These are phyloP conservation scores for Neurospora discreta DNA, from an alignment of 495 filamentous ascomycete genomes.

Conservation along the genomic window DNA sequence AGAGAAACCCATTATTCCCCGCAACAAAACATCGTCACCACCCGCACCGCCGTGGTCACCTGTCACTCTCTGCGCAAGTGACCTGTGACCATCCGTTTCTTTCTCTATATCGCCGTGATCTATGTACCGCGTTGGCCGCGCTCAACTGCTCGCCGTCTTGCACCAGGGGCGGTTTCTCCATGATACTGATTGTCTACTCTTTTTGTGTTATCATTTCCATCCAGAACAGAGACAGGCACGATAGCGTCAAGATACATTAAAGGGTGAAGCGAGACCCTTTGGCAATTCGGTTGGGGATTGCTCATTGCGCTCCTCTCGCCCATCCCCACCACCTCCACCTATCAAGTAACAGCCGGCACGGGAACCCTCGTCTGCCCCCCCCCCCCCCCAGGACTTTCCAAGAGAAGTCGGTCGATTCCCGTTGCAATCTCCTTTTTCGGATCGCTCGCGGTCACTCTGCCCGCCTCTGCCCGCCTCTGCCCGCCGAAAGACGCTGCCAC, in stretches of 20 bases:
- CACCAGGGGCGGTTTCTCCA: background rate
- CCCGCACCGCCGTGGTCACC: background rate
- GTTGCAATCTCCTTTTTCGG: background rate
- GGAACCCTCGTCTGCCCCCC: background rate
- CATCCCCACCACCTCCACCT: background rate
- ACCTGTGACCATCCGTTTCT: background rate
- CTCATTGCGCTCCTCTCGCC: background rate
- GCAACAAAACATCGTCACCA: background rate
- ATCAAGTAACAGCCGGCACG: background rate
- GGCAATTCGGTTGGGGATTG: background rate
- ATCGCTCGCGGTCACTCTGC: background rate
- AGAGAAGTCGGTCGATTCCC: background rate
- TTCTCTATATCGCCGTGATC: background rate
- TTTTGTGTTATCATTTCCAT: background rate
- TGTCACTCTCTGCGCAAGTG: background rate
- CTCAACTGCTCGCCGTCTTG: background rate
- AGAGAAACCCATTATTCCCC: background rate
- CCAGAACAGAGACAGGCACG: background rate
- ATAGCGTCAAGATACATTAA: background rate
- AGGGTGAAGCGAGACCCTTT: background rate
- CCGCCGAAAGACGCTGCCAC: background rate
- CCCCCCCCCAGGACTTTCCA: background rate
- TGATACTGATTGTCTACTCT: background rate
- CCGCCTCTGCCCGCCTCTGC: background rate
- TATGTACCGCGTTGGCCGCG: background rate